These are phyloP conservation scores for Nepenthes mirabilis DNA, from an alignment of 148 eudicot species.

Conservation along the genomic window DNA sequence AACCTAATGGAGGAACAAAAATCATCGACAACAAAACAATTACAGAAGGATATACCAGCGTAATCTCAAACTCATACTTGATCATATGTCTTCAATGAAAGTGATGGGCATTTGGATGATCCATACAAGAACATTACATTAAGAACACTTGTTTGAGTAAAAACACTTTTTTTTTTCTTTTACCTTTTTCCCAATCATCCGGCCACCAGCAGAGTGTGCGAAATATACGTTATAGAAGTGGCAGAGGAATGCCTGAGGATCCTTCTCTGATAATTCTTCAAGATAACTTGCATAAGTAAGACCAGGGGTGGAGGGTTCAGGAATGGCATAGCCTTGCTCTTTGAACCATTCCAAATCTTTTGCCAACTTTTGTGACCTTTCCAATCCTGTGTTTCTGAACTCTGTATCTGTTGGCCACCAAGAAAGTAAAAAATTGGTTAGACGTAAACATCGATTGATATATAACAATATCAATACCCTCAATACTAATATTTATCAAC, in stretches of 20 bases:
- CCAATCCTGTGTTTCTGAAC: slow-evolving; percentile 80
- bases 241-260: slow-evolving; percentile 91
- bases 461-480: not conserved
- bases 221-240: slow-evolving; percentile 87
- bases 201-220: slow-evolving; percentile 91
- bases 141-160: not conserved
- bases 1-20: no score
- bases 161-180: not conserved
- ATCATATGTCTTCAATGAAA: not conserved
- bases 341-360: slow-evolving; percentile 92
- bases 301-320: slow-evolving; percentile 87
- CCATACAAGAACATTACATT: not conserved
- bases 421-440: not conserved
- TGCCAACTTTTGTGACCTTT: slow-evolving; percentile 55
- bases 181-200: slow-evolving; percentile 96
- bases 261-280: slow-evolving; percentile 57
- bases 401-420: slow-evolving; percentile 56
- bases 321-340: slow-evolving; percentile 72
- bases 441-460: not conserved
- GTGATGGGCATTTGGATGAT: not conserved
- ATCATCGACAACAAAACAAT: no score
- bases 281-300: slow-evolving; percentile 44
- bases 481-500: no score
- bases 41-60: no score
- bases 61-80: no score